Base-by-base conservation (phyloP, 1,284 basidiomycete species). In the Sanghuangporus weigelae region DNA sequence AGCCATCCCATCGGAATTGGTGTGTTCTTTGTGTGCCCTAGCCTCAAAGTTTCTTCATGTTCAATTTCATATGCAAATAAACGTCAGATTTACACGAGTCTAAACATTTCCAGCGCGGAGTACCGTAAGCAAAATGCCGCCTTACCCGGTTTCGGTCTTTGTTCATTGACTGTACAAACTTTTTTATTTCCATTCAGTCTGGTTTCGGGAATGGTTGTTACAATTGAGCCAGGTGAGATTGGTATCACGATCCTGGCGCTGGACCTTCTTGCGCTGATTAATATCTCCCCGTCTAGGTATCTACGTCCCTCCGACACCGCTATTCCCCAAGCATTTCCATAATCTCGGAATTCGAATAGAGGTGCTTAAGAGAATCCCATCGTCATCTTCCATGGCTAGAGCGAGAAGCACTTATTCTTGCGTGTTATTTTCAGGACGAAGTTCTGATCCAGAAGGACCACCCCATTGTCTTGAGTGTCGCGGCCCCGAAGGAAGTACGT, bases 331-430 rank as follows among this genome's bases (percentile, higher is more conserved):
- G 67, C 84, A 85, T 62, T 98, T 93, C 75, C 94, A 95, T 69
- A 90, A 93, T 66, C 83, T 96, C 31, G 93, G 92, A 4, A 87
- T 97, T 66, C 84, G 95, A 54, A 93, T 97, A 71, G 95, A 97
- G 81, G 90, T 87, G 7, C 26, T 31, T 31, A 3, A 4, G 3
- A 31, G 26, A 31, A 31, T 31, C 3, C 3, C 26, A 31, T 66
- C 50, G 76, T 70, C 23, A 31, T 39, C 21, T 12, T 26, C 36
- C 36, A 10, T 53, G 51, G 12, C 31, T 36, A 31, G 31, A 36
- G 2, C 19, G 10, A 21, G 19, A 49, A 21, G 48, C 26, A 31
- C 26, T 31, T 31, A 31, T 31, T 31, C 26, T 31, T 31, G 26
- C 26, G 26, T 4, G 26, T 31, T 31, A 2, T 31, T 31, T 31